Conservation (phyloP, 179 eudicot species). For the Beta macrorhiza region DNA sequence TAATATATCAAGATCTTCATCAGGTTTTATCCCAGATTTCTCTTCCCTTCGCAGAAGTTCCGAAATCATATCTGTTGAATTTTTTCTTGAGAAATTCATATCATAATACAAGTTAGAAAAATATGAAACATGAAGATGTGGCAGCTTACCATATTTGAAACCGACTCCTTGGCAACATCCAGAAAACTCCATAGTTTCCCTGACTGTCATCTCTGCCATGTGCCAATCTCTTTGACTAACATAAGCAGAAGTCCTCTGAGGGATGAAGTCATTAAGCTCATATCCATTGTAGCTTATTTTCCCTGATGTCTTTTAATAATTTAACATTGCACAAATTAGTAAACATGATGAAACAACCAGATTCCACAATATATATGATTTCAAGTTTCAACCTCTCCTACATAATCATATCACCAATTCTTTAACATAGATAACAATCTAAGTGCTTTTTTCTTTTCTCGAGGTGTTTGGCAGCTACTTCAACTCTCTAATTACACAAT, state of each 20-base stretch:
- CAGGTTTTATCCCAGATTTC: slow-evolving; percentile 49
- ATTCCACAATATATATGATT: background rate
- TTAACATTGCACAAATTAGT: slow-evolving; percentile 26
- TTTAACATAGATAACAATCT: background rate
- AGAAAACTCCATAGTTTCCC: slow-evolving; percentile 67
- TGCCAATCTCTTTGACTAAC: slow-evolving; percentile 74
- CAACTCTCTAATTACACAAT: background rate
- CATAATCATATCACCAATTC: background rate
- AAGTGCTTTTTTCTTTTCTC: background rate
- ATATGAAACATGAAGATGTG: background rate
- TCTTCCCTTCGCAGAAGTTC: slow-evolving; percentile 71
- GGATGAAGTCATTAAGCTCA: slow-evolving; percentile 58
- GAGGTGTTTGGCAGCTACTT: background rate
- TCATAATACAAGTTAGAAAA: background rate
- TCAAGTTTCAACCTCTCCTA: background rate
- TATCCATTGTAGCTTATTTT: slow-evolving; percentile 59
- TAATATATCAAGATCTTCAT: slow-evolving; percentile 75
- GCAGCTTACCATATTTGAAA: slow-evolving; percentile 51
- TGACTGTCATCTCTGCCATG: slow-evolving; percentile 78
- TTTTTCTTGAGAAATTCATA: background rate
- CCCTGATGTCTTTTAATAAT: slow-evolving; percentile 58
- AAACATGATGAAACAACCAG: background rate
- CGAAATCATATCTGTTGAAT: slow-evolving; percentile 55
- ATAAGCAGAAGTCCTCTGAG: slow-evolving; percentile 74
- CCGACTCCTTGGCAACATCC: slow-evolving; percentile 72